Evolutionary conservation across 371 early-diverging fungal genomes (phyloP), one percentile per base, ranked within the genome.

Genomic region (Mortierella sp.): DNA sequence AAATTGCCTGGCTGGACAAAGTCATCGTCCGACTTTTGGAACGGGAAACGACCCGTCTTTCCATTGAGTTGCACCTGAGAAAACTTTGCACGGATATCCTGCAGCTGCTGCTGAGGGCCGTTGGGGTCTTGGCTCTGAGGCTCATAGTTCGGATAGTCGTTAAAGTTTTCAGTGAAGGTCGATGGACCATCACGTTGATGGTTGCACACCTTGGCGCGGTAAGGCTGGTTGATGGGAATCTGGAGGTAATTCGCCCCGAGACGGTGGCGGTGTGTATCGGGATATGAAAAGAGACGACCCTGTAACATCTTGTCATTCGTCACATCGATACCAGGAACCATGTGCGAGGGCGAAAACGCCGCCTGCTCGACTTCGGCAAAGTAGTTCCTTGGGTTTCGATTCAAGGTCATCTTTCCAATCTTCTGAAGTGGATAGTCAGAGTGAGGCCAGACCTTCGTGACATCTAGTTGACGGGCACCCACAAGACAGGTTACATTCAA

Each of bases 401-500:
- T 85, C 67, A 94, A 79, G 7, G 88, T 87, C 80, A 94, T 73
- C 54, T 84, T 87, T 56, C 93, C 94, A 25, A 94, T 86, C 60
- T 84, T 84, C 13, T 84, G 83, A 60, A 94, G 84, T 25, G 93
- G 92, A 63, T 85, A 89, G 61, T 90, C 86, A 79, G 84, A 82
- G 60, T 94, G 90, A 45, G 92, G 84, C 87, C 90, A 88, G 50
- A 93, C 83, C 85, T 94, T 95, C 71, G 95, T 95, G 61, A 91
- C 88, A 78, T 95, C 72, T 64, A 58, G 7, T 4, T 7, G 10
- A 10, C 4, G 34, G 34, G 34, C 34, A 34, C 10, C 34, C 34
- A 40, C 3, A 22, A 6, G 24, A 39, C 43, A 54, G 13, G 1
- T 24, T 9, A 31, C 10, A 10, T 7, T 10, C 34, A 34, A 34